Evolutionary conservation across 2,329 filamentous ascomycete genomes (phyloP).

Genomic region (Colletotrichum sp.): DNA sequence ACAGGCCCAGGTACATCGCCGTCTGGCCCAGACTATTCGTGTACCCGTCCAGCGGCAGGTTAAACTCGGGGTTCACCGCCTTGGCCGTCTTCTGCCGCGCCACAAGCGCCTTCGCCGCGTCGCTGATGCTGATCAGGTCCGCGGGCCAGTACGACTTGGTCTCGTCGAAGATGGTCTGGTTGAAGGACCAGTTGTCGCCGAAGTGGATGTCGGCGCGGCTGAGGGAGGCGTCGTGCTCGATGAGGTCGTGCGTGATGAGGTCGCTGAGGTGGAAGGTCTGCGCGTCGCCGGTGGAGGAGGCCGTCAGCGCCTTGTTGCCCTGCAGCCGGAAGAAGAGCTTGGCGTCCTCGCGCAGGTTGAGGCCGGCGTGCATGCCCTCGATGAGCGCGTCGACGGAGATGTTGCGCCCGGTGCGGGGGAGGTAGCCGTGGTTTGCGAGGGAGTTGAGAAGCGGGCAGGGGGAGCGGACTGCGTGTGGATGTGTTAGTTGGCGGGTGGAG

Average conservation of each 20-base stretch:
- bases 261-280: constrained; percentile 27
- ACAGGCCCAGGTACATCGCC: constrained; percentile 20
- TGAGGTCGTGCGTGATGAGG: constrained; percentile 23
- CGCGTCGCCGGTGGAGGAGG: constrained; percentile 4
- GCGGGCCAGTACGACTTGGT: constrained; percentile 5
- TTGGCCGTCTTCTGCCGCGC: constrained; percentile 22
- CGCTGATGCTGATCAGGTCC: not conserved
- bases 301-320: constrained; percentile 13
- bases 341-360: constrained; percentile 19
- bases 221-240: constrained; percentile 10
- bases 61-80: constrained; percentile 27
- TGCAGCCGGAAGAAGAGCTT: constrained; percentile 16
- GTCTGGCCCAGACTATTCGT: constrained; percentile 20
- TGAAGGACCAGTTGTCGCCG: constrained; percentile 33
- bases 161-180: constrained; percentile 27
- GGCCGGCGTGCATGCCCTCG: constrained; percentile 11
- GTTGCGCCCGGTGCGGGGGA: constrained; percentile 26
- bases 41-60: not conserved
- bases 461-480: not conserved
- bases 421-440: constrained; percentile 31
- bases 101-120: constrained; percentile 29
- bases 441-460: constrained; percentile 27
- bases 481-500: not conserved
- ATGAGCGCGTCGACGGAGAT: constrained; percentile 23
- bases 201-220: constrained; percentile 30